phyloP scores from a whole-genome alignment of 176 grass and related monocot genomes.

The Paspalum vaginatum region DNA sequence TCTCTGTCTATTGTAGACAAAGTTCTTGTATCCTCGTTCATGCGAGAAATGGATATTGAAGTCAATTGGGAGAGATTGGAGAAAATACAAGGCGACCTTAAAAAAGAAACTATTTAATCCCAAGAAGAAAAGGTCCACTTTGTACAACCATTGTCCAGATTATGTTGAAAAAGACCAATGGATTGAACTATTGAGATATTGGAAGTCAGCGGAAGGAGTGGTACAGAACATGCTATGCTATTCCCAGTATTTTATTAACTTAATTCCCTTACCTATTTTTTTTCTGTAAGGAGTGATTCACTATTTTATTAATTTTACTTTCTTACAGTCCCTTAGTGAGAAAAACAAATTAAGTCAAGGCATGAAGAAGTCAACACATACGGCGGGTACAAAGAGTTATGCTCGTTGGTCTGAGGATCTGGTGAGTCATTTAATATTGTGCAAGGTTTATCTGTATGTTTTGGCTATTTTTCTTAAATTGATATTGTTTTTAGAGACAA shows the following conservation, averaged over 20 bases:
- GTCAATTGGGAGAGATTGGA: constrained; percentile 26
- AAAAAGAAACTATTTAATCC: not conserved
- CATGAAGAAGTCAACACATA: constrained; percentile 30
- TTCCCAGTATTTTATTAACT: not conserved
- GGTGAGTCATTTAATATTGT: not conserved
- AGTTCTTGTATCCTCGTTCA: constrained; percentile 16
- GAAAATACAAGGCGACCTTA: not conserved
- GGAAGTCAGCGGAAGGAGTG: constrained; percentile 1
- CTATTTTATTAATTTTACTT: not conserved
- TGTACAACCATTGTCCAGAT: not conserved
- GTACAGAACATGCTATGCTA: not conserved
- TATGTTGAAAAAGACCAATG: not conserved
- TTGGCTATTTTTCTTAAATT: too few species aligned
- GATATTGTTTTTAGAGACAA: constrained; percentile 3
- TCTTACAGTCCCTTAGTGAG: not conserved
- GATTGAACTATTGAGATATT: not conserved
- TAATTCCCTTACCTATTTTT: not conserved
- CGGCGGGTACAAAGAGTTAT: constrained; percentile 38
- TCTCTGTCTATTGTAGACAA: not conserved
- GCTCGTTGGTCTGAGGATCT: constrained; percentile 29
- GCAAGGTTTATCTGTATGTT: not conserved
- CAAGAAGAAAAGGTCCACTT: not conserved
- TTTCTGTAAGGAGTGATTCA: not conserved
- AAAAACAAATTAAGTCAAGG: constrained; percentile 11
- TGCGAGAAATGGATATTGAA: constrained; percentile 17